A percentile compares a stretch with the other conserved stretches of the same genome.
Evolutionary conservation across 2,329 filamentous ascomycete genomes (phyloP).

Genomic region (Penicillium crustosum): DNA sequence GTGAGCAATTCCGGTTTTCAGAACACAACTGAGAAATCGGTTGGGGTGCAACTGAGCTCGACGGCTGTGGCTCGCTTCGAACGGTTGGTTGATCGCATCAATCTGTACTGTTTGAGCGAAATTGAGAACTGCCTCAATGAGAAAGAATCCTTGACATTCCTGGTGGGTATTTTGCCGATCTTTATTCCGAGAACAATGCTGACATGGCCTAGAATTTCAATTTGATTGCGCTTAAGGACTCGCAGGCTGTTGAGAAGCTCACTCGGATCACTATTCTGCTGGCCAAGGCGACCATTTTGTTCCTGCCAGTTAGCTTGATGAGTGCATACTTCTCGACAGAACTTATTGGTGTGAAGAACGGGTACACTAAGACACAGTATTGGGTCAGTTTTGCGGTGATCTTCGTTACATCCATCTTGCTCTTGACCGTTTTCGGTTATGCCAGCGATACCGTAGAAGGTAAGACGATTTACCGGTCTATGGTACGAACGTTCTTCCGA

Average conservation of each 20-base stretch:
- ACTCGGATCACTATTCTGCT: constrained; percentile 71
- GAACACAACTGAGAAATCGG: constrained; percentile 25
- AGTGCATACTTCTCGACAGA: constrained; percentile 72
- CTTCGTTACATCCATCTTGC: constrained; percentile 58
- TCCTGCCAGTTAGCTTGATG: constrained; percentile 73
- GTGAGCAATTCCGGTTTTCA: constrained; percentile 26
- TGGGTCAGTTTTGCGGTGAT: constrained; percentile 68
- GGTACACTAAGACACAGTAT: constrained; percentile 64
- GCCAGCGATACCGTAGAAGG: constrained; percentile 60
- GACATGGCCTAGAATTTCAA: constrained; percentile 65
- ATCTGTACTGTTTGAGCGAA: constrained; percentile 62
- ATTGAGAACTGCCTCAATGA: constrained; percentile 66
- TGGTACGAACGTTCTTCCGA: constrained; percentile 39
- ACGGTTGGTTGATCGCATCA: constrained; percentile 60
- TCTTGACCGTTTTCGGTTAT: constrained; percentile 58
- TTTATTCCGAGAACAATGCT: neutral
- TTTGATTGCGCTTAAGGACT: constrained; percentile 73
- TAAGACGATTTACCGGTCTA: constrained; percentile 51
- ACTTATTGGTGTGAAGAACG: constrained; percentile 55
- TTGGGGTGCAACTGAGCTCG: constrained; percentile 45
- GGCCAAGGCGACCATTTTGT: constrained; percentile 72
- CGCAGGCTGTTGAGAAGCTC: constrained; percentile 67
- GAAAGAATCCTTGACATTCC: constrained; percentile 67
- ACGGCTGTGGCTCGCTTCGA: constrained; percentile 60
- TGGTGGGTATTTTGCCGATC: constrained; percentile 49